A percentile compares a stretch with the other conserved stretches of the same genome.
Conservation (phyloP, 352 stramenopile species). For the Phytopythium boreale region DNA sequence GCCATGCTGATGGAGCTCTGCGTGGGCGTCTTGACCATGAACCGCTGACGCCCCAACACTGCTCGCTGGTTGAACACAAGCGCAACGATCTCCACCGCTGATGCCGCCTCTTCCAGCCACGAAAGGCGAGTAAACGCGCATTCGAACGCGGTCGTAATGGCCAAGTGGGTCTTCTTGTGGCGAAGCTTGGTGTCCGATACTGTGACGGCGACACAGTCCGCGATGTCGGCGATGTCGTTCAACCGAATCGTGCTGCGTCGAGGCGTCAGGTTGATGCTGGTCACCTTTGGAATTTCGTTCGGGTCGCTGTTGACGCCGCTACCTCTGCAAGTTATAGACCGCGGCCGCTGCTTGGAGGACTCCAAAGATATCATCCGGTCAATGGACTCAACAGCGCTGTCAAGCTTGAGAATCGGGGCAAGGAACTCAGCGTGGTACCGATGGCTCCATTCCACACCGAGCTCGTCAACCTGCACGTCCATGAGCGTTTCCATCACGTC, state of each 20-base stretch:
- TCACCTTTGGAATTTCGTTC: constrained; percentile 19
- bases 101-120: constrained; percentile 12
- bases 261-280: constrained; percentile 21
- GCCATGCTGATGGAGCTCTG: constrained; percentile 13
- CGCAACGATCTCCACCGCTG: constrained; percentile 20
- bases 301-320: background rate
- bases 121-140: constrained; percentile 17
- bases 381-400: background rate
- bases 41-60: constrained; percentile 14
- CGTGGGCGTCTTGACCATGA: constrained; percentile 10
- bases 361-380: constrained; percentile 3
- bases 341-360: background rate
- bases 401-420: background rate
- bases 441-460: constrained; percentile 34
- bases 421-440: constrained; percentile 26
- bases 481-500: constrained; percentile 27
- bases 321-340: background rate
- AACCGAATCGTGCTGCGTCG: constrained; percentile 21
- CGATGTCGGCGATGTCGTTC: constrained; percentile 26
- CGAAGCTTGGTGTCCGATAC: constrained; percentile 21
- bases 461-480: constrained; percentile 23
- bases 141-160: constrained; percentile 22
- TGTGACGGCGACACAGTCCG: constrained; percentile 11
- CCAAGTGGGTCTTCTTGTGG: constrained; percentile 27
- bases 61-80: constrained; percentile 23